Evolutionary conservation across 2,329 filamentous ascomycete species (phyloP), one percentile per base, ranked within the genome.

Genomic region (Acrodontium crateriforme): DNA sequence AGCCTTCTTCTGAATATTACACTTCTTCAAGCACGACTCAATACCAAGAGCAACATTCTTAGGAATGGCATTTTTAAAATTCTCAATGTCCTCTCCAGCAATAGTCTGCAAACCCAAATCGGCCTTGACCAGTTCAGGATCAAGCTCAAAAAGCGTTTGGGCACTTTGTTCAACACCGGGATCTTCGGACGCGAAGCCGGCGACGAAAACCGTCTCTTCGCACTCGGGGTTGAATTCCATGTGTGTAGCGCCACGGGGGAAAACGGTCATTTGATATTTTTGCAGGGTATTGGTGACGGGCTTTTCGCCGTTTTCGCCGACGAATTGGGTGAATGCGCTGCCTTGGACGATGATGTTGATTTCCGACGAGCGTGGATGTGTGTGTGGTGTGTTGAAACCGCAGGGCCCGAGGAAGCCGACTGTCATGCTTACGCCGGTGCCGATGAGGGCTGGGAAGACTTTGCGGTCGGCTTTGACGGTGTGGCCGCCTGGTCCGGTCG

Each of bases 221-320:
- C 68, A 71, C 38, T 60, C 53, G 1, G 67, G 65, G 53, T 72
- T 73, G 49, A 59, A 68, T 43, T 70, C 63, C 6, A 60, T 64
- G 50, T 73, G 69, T 13, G 70, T 45, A 5, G 59, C 56, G 15
- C 68, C 69, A 45, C 63, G 60, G 40, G 62, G 66, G 52, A 71
- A 70, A 25, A 64, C 58, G 3, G 63, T 66, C 52, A 67, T 63
- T 48, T 64, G 58, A 47, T 58, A 57, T 34, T 53, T 46, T 8
- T 39, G 41, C 20, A 71, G 46, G 17, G 40, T 47, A 38, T 52
- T 54, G 27, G 30, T 29, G 32, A 59, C 19, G 9, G 37, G 37
- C n/a, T 35, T 32, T 9, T 38, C 62, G 53, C 38, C 39, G 23
- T 43, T 45, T 32, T 43, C 67, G 11, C 63, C 56, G 2, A 65